A percentile compares a stretch with the other conserved stretches of the same genome.
These are phyloP conservation scores for Evernia prunastri DNA, from an alignment of 495 filamentous ascomycete species.

Conservation along the genomic window DNA sequence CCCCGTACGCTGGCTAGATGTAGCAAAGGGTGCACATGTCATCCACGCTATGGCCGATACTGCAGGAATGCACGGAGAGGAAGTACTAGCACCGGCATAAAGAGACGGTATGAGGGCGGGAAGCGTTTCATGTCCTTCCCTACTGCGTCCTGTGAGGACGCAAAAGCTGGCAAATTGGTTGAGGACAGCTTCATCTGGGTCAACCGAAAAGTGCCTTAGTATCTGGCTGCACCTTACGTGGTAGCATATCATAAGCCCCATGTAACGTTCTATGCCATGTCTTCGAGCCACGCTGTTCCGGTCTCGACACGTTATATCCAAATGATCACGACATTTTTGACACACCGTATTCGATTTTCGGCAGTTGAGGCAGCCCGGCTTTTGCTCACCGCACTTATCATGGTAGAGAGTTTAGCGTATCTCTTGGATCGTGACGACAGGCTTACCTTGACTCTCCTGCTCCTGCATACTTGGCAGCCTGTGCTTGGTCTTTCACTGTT, in stretches of 20 bases:
- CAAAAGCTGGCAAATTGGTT: neutral
- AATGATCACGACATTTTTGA: neutral
- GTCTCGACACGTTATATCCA: neutral
- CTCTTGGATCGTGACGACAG: neutral
- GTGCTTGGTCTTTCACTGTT: neutral
- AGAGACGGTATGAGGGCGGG: neutral
- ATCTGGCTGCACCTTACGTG: neutral
- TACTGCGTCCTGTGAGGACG: neutral
- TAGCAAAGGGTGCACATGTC: neutral
- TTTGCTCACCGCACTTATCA: slow-evolving; percentile 1
- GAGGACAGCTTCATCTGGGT: neutral
- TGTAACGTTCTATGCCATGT: neutral
- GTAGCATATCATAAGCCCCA: neutral
- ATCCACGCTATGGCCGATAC: neutral
- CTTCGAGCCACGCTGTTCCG: neutral
- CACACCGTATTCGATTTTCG: neutral
- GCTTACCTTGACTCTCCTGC: neutral
- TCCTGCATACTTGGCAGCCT: neutral
- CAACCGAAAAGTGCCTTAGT: neutral
- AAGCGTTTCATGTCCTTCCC: neutral
- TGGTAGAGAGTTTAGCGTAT: neutral
- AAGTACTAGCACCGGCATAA: neutral
- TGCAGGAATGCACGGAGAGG: neutral
- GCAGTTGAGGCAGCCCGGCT: neutral
- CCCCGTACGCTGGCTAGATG: neutral